Base-by-base conservation (phyloP, 345 rosid genomes). In the Moricandia arvensis region DNA sequence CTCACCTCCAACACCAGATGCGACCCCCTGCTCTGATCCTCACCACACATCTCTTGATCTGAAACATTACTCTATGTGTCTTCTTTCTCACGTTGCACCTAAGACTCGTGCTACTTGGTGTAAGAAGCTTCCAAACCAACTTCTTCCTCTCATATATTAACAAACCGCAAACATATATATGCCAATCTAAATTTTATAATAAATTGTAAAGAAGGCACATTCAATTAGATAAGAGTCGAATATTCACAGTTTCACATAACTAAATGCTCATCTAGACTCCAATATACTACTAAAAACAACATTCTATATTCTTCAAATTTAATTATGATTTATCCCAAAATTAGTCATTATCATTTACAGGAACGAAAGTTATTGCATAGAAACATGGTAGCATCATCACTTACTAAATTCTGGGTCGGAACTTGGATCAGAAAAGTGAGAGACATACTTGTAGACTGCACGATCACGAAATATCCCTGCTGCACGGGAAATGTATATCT, bases 51-150 rank as follows among this genome's bases (percentile, higher is more conserved):
- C 97, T 85, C 80, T 89, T 90, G 49, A 92, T 85, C 12, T 94
- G 91, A 61, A 92, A 80, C 99, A 95, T 92, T 74, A 92, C 99
- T 54, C 98, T 89, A 95, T 34, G 99, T 95, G 66, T 95, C 99
- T 74, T 89, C 99, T 69, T 95, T 95, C 33, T 97, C 99, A 72
- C 89, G 97, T 37, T 84, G 91, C 51, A 95, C 98, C 81, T 95
- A 97, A 60, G 93, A 92, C 41, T 88, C 94, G 59, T 93, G 91
- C 98, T 97, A 95, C 69, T 82, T 86, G 73, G 49, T 41, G n/a
- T 41, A 41, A 41, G 49, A 41, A 41, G 12, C 15, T 82, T 87
- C 98, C 99, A 95, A 68, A 95, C 96, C 11, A 90, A 12, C 49
- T 41, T 41, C 49, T 41, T 38, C 49, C 15, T 41, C 16, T 41